These are phyloP conservation scores for Fusarium nanum DNA, from an alignment of 2,329 filamentous ascomycete species.

Conservation along the genomic window DNA sequence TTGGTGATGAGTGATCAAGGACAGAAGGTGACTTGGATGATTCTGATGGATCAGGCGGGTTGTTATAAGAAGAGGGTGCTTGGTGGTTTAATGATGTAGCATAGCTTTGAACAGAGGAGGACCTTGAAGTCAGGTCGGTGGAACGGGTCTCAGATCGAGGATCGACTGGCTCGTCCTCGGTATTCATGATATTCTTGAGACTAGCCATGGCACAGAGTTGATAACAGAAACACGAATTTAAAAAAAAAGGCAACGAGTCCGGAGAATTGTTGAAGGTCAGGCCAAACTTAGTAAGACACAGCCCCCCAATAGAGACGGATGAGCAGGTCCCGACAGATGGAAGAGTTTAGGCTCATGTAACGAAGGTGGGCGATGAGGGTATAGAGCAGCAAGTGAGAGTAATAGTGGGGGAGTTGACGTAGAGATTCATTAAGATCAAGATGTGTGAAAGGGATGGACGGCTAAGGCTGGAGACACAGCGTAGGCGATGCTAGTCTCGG, in stretches of 20 bases:
- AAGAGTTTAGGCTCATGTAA: constrained; percentile 49
- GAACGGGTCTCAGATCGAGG: constrained; percentile 60
- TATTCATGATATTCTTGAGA: constrained; percentile 68
- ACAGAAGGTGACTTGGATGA: constrained; percentile 46
- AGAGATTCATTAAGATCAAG: constrained; percentile 41
- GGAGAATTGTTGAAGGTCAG: constrained; percentile 46
- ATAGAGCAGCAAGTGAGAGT: constrained; percentile 41
- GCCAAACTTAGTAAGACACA: constrained; percentile 62
- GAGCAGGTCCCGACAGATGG: constrained; percentile 40
- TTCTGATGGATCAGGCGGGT: constrained; percentile 52
- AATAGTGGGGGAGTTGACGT: constrained; percentile 44
- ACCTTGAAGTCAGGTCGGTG: constrained; percentile 54
- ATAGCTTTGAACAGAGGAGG: constrained; percentile 54
- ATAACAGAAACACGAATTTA: constrained; percentile 54
- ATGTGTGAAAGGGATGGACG: constrained; percentile 45
- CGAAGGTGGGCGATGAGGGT: constrained; percentile 49
- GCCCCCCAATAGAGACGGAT: constrained; percentile 56
- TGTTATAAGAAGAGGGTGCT: constrained; percentile 48
- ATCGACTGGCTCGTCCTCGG: constrained; percentile 61
- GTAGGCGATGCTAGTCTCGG: constrained; percentile 43
- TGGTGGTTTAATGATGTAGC: constrained; percentile 52
- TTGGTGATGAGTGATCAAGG: constrained; percentile 38
- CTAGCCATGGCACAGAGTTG: constrained; percentile 62
- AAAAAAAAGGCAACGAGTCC: constrained; percentile 49
- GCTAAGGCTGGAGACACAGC: constrained; percentile 37